These are phyloP conservation scores for Nicotiana otophora DNA, from an alignment of 257 asterid species.

Conservation along the genomic window DNA sequence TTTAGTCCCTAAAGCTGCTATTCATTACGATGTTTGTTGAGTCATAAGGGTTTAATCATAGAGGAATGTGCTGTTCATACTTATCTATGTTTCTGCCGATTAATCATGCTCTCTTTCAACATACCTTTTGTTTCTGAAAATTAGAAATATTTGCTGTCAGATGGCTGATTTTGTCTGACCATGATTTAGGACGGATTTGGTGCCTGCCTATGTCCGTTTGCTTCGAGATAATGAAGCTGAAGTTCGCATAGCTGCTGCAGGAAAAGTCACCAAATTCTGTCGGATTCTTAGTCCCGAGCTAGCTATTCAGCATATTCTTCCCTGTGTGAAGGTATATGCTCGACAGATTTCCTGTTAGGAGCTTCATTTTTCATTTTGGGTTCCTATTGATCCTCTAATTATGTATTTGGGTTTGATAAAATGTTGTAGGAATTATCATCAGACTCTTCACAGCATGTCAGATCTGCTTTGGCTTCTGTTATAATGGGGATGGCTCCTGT, in stretches of 20 bases:
- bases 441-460: constrained; percentile 91
- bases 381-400: neutral
- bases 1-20: neutral
- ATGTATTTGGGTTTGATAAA: neutral
- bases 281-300: constrained; percentile 77
- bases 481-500: constrained; percentile 99
- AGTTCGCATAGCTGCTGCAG: constrained; percentile 90
- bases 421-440: constrained; percentile 75
- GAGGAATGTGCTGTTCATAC: neutral
- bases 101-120: neutral
- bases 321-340: constrained; percentile 73
- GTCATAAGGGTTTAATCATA: neutral
- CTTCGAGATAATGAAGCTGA: constrained; percentile 93
- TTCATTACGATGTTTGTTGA: neutral
- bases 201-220: constrained; percentile 88
- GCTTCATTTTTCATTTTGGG: constrained; percentile 11
- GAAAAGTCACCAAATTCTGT: constrained; percentile 81
- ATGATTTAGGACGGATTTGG: constrained; percentile 66
- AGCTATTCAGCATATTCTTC: constrained; percentile 85
- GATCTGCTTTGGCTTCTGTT: constrained; percentile 92
- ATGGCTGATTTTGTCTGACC: constrained; percentile 14
- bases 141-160: neutral
- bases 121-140: neutral
- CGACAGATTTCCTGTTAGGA: constrained; percentile 2
- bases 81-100: neutral